A percentile compares a stretch with the other conserved stretches of the same genome.
phyloP scores from a whole-genome alignment of 2,329 filamentous ascomycete species.

The Beauveria brongniartii region DNA sequence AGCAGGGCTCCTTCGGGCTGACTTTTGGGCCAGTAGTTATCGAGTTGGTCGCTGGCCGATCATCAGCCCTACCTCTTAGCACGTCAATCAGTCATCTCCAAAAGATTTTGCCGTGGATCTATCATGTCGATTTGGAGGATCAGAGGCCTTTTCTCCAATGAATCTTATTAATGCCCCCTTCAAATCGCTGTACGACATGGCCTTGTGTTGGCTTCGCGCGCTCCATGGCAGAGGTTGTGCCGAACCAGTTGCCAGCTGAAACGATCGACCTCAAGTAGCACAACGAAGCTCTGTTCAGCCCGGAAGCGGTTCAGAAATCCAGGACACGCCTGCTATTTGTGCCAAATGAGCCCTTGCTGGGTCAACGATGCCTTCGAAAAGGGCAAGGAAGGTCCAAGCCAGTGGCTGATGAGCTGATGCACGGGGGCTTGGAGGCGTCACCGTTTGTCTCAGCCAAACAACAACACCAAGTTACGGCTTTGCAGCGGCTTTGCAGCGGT shows the following conservation, averaged over 20 bases:
- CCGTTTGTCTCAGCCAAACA: background rate
- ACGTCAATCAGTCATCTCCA: background rate
- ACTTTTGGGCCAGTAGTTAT: background rate
- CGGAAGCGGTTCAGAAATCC: background rate
- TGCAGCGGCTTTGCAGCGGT: background rate
- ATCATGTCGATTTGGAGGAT: background rate
- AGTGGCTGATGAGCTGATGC: background rate
- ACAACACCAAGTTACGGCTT: background rate
- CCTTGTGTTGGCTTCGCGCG: background rate
- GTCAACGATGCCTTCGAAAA: background rate
- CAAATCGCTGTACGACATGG: background rate
- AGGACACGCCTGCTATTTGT: background rate
- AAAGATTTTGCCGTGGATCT: background rate
- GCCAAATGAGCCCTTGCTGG: background rate
- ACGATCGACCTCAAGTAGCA: background rate
- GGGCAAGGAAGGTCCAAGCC: background rate
- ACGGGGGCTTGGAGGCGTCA: background rate
- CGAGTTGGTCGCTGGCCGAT: background rate
- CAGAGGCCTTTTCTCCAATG: background rate
- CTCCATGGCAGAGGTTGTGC: background rate
- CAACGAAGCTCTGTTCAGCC: background rate
- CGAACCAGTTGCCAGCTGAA: background rate
- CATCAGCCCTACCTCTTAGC: constrained; percentile 3
- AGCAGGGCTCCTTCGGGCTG: background rate
- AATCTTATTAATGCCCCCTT: background rate